A percentile compares a stretch with the other conserved stretches of the same genome.
These are phyloP conservation scores for Houttuynia cordata DNA, from an alignment of 164 flowering plant species.

Conservation along the genomic window DNA sequence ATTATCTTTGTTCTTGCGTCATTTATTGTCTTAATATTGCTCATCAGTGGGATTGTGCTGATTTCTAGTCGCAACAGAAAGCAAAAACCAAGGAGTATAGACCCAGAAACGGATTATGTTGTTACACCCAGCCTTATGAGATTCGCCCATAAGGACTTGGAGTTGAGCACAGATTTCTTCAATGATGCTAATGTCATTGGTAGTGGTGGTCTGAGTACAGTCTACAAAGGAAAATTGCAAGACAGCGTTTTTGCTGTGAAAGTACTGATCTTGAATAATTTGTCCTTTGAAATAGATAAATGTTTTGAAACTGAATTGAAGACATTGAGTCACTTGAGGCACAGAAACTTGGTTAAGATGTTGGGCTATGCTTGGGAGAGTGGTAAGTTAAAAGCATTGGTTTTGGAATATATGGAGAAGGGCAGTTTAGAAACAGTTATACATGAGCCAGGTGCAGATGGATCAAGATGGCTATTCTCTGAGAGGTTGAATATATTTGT, in stretches of 20 bases:
- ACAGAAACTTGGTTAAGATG: slow-evolving; percentile 62
- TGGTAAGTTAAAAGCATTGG: slow-evolving; percentile 56
- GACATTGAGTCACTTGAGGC: slow-evolving; percentile 50
- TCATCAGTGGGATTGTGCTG: slow-evolving; percentile 16
- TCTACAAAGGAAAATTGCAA: slow-evolving; percentile 52
- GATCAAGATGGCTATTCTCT: slow-evolving; percentile 34
- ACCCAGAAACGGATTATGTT: slow-evolving; percentile 12
- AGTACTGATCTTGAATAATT: slow-evolving; percentile 41
- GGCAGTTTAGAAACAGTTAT: slow-evolving; percentile 62
- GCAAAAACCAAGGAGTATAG: slow-evolving; percentile 5
- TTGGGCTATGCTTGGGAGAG: slow-evolving; percentile 84
- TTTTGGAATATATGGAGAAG: slow-evolving; percentile 68
- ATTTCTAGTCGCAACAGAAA: slow-evolving; percentile 12
- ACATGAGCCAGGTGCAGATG: slow-evolving; percentile 29
- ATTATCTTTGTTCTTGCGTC: slow-evolving; percentile 34
- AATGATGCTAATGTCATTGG: slow-evolving; percentile 44
- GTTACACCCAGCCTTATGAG: slow-evolving; percentile 32
- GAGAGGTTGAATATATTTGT: slow-evolving; percentile 38
- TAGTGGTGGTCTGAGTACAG: slow-evolving; percentile 53
- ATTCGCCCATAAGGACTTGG: slow-evolving; percentile 37
- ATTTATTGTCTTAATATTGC: slow-evolving; percentile 15
- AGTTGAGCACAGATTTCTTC: slow-evolving; percentile 47
- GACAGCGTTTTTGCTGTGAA: slow-evolving; percentile 45
- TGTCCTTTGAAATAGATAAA: slow-evolving; percentile 47
- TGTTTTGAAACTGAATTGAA: slow-evolving; percentile 56